A percentile compares a stretch with the other conserved stretches of the same genome.
Conservation (phyloP, 257 asterid genomes). For the Ophiorrhiza pumila region DNA sequence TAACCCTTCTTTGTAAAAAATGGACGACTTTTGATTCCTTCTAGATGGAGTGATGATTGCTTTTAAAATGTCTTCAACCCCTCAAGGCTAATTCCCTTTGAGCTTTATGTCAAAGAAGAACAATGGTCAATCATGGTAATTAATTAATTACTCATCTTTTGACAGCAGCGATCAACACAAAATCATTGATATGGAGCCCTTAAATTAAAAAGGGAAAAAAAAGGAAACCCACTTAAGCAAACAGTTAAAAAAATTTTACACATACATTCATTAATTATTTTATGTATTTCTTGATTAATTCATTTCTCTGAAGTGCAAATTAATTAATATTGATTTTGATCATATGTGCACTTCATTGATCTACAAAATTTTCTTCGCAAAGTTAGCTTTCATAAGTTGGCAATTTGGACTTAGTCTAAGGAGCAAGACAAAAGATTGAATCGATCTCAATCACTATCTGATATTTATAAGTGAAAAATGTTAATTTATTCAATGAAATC, state of each 20-base stretch:
- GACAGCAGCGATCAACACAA: neutral
- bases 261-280: too few relatives aligned
- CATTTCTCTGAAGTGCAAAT: neutral
- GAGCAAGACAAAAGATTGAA: neutral
- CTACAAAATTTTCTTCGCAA: neutral
- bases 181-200: neutral
- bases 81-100: neutral
- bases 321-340: neutral
- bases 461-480: neutral
- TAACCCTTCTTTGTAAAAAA: too few relatives aligned
- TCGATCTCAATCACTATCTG: neutral
- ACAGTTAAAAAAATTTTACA: too few relatives aligned
- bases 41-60: constrained; percentile 12
- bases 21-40: neutral
- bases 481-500: neutral
- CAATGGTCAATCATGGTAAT: neutral
- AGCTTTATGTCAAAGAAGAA: neutral
- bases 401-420: neutral
- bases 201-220: neutral
- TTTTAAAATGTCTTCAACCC: neutral
- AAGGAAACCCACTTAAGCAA: too few relatives aligned
- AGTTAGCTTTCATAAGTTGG: neutral
- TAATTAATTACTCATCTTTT: neutral
- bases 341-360: constrained; percentile 13
- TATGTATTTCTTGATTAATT: too few relatives aligned